Conservation (phyloP, 192 early-diverging fungal genomes). For the Entomortierella beljakovae region DNA sequence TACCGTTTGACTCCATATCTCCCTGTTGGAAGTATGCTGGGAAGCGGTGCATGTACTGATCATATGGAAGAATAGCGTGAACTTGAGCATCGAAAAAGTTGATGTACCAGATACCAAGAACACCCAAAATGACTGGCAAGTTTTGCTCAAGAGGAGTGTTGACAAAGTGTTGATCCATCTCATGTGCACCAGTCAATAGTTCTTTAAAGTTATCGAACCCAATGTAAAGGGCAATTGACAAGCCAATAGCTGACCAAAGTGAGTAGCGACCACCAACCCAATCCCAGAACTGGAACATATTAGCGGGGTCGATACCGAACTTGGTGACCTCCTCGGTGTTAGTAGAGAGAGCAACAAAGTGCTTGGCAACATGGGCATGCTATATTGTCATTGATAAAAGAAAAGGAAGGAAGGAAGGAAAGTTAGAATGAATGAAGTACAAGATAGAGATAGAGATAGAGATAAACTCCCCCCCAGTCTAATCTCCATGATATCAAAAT, state of each 20-base stretch:
- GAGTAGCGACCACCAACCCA: constrained; percentile 99
- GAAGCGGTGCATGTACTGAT: constrained; percentile 99
- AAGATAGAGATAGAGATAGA: background rate
- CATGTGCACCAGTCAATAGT: constrained; percentile 91
- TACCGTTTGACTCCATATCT: constrained; percentile 99
- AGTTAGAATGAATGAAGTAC: background rate
- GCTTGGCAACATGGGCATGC: constrained; percentile 93
- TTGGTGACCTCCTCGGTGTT: constrained; percentile 89
- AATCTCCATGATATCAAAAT: too few species aligned
- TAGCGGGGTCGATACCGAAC: constrained; percentile 94
- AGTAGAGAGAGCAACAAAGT: constrained; percentile 98
- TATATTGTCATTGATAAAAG: too few species aligned
- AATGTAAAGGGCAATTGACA: constrained; percentile 96
- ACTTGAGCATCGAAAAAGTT: constrained; percentile 97
- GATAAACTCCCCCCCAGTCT: background rate
- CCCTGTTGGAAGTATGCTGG: constrained; percentile 99
- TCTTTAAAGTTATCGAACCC: constrained; percentile 95
- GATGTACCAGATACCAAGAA: constrained; percentile 98
- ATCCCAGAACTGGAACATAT: constrained; percentile 99
- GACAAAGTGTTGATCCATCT: constrained; percentile 97
- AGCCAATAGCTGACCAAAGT: constrained; percentile 98
- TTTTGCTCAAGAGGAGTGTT: constrained; percentile 93
- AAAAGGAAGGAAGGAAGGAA: too few species aligned
- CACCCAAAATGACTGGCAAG: constrained; percentile 89
- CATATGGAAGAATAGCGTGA: constrained; percentile 96